These are phyloP conservation scores for Xylaria sp. DNA, from an alignment of 2,329 filamentous ascomycete genomes.

Conservation along the genomic window DNA sequence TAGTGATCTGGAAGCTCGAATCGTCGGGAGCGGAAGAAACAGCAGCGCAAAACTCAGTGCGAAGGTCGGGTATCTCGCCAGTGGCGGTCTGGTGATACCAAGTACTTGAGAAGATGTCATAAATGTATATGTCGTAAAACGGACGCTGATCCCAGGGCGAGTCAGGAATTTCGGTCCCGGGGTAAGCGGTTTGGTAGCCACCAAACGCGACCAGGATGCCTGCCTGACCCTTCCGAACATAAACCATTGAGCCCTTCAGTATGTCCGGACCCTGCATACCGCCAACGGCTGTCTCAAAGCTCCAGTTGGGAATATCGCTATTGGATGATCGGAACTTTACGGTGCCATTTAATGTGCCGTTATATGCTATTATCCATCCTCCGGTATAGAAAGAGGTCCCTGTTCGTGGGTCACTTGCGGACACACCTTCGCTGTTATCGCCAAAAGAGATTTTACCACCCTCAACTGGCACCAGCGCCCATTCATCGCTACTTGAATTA, in stretches of 20 bases:
- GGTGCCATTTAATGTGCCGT: slow-evolving; percentile 35
- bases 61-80: slow-evolving; percentile 33
- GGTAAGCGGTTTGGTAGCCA: slow-evolving; percentile 37
- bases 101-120: slow-evolving; percentile 35
- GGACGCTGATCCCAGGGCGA: slow-evolving; percentile 32
- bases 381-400: slow-evolving; percentile 39
- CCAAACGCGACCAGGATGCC: slow-evolving; percentile 40
- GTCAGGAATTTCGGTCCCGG: slow-evolving; percentile 3
- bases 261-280: slow-evolving; percentile 36
- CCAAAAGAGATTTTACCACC: slow-evolving; percentile 31
- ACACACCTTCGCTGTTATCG: slow-evolving; percentile 25
- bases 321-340: slow-evolving; percentile 37
- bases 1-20: slow-evolving; percentile 42
- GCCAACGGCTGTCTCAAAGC: slow-evolving; percentile 20
- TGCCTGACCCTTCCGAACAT: slow-evolving; percentile 35
- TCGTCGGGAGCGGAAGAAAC: slow-evolving; percentile 41
- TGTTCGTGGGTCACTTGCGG: slow-evolving; percentile 35
- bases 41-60: slow-evolving; percentile 38
- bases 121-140: slow-evolving; percentile 39
- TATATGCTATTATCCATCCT: slow-evolving; percentile 29
- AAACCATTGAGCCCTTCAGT: slow-evolving; percentile 39
- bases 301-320: slow-evolving; percentile 26
- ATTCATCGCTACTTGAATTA: slow-evolving; percentile 31
- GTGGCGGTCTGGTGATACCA: slow-evolving; percentile 40
- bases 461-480: slow-evolving; percentile 26